These are phyloP conservation scores for Fusarium keratoplasticum DNA, from an alignment of 2,329 filamentous ascomycete genomes.

Conservation along the genomic window DNA sequence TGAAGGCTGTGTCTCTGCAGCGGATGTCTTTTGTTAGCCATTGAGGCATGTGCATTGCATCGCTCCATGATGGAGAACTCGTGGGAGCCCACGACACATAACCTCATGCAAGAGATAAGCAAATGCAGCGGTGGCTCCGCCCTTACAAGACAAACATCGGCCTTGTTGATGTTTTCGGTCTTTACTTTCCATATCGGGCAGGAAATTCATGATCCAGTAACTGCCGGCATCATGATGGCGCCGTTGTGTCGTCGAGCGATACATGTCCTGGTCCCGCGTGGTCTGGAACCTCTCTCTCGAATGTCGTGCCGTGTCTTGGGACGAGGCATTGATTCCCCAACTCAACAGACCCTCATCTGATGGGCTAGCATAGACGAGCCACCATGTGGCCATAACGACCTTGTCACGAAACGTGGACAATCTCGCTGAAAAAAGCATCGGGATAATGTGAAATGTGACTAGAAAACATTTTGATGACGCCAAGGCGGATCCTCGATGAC, in stretches of 20 bases:
- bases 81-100: neutral
- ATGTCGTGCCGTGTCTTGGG: neutral
- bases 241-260: constrained; percentile 3
- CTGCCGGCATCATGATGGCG: constrained; percentile 33
- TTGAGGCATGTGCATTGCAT: neutral
- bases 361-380: constrained; percentile 2
- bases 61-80: neutral
- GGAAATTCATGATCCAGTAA: constrained; percentile 10
- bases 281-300: constrained; percentile 21
- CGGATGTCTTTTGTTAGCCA: neutral
- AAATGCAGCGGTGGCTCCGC: constrained; percentile 5
- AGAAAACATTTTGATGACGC: constrained; percentile 33
- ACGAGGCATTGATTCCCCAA: neutral
- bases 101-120: neutral
- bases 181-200: neutral
- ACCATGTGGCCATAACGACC: constrained; percentile 16
- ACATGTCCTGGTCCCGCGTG: constrained; percentile 19
- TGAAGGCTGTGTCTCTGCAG: constrained; percentile 34
- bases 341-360: constrained; percentile 1
- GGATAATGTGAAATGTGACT: constrained; percentile 27
- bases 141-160: neutral
- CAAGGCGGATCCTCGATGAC: constrained; percentile 35
- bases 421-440: constrained; percentile 13
- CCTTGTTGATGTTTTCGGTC: neutral
- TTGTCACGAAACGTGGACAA: constrained; percentile 15